A percentile compares a stretch with the other conserved stretches of the same genome.
These are phyloP conservation scores for Xerocomus spinulosus DNA, from an alignment of 768 basidiomycete species.

Conservation along the genomic window DNA sequence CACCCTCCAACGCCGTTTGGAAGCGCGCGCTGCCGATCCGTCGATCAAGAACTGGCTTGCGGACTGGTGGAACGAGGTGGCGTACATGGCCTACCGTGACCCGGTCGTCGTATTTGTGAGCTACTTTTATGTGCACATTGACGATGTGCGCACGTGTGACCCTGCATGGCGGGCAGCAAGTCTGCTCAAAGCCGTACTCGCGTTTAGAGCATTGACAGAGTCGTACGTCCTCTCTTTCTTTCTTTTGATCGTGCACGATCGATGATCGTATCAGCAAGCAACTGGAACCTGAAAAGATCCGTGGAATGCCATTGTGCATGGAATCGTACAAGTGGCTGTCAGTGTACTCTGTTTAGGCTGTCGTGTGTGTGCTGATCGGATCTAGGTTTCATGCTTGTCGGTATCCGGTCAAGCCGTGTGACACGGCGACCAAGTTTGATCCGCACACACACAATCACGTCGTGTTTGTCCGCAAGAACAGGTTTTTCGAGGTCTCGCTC, in stretches of 20 bases:
- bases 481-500: constrained; percentile 81
- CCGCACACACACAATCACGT: constrained; percentile 75
- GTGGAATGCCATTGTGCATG: constrained; percentile 81
- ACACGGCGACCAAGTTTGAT: constrained; percentile 81
- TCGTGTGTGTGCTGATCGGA: constrained; percentile 1
- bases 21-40: constrained; percentile 64
- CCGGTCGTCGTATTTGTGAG: constrained; percentile 89
- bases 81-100: constrained; percentile 85
- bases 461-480: constrained; percentile 87
- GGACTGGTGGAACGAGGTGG: constrained; percentile 97
- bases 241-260: neutral
- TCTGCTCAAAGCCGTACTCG: constrained; percentile 78
- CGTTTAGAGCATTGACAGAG: constrained; percentile 81
- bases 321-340: constrained; percentile 91
- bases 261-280: constrained; percentile 44
- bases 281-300: constrained; percentile 85
- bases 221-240: constrained; percentile 39
- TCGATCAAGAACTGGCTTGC: constrained; percentile 76
- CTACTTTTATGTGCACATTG: constrained; percentile 90
- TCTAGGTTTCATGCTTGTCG: constrained; percentile 87
- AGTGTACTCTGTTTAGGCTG: constrained; percentile 17
- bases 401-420: constrained; percentile 77
- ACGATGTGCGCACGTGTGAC: constrained; percentile 50
- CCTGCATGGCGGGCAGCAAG: constrained; percentile 75
- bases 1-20: constrained; percentile 73